These are phyloP conservation scores for Moesziomyces antarcticus DNA, from an alignment of 1,284 basidiomycete genomes.

Conservation along the genomic window DNA sequence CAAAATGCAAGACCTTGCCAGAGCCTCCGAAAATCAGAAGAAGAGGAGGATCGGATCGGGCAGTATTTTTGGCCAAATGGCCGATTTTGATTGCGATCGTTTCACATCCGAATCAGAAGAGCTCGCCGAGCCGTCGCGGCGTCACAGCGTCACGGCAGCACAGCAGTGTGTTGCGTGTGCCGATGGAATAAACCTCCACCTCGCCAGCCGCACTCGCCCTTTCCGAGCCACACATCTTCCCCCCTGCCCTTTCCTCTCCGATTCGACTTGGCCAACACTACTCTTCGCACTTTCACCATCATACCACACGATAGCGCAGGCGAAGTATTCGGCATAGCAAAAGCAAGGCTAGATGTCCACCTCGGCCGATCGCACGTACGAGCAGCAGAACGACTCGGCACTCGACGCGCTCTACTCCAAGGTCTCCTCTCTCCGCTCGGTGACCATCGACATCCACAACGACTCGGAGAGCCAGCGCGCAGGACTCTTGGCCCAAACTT, in stretches of 20 bases:
- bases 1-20: background rate
- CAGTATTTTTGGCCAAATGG: background rate
- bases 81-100: background rate
- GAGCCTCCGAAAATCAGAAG: constrained; percentile 22
- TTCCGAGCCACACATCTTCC: too few relatives aligned
- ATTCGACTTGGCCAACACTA: background rate
- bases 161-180: too few relatives aligned
- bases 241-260: too few relatives aligned
- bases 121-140: too few relatives aligned
- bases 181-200: background rate
- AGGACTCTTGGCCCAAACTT: constrained; percentile 32
- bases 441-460: constrained; percentile 62
- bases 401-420: constrained; percentile 61
- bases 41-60: background rate
- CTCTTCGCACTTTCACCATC: background rate
- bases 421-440: constrained; percentile 56
- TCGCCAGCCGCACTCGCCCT: background rate
- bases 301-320: background rate
- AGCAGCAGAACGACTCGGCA: constrained; percentile 64
- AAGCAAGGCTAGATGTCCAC: constrained; percentile 43
- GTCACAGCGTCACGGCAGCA: too few relatives aligned
- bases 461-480: constrained; percentile 59
- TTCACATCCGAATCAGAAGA: background rate
- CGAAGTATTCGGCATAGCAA: background rate
- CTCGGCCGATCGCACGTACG: constrained; percentile 56